A percentile compares a stretch with the other conserved stretches of the same genome.
Evolutionary conservation across 2,329 filamentous ascomycete genomes (phyloP).

Genomic region (Alternaria burnsii): DNA sequence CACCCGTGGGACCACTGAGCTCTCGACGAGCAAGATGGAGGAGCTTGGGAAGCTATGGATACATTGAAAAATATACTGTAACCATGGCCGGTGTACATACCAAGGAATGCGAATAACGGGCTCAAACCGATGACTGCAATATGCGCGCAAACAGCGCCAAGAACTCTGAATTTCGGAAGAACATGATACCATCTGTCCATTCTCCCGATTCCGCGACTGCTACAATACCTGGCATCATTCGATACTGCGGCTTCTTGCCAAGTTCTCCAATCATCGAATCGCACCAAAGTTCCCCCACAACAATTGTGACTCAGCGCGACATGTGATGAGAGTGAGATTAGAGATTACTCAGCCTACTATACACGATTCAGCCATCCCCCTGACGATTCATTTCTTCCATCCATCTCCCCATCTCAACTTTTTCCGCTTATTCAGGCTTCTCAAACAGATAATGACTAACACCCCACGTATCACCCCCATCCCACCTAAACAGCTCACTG

Average conservation of each 20-base stretch:
- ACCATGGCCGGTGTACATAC: background rate
- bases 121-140: background rate
- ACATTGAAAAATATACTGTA: background rate
- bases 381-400: background rate
- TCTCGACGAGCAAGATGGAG: background rate
- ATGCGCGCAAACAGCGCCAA: slow-evolving; percentile 8
- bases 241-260: background rate
- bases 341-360: background rate
- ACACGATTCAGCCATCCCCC: background rate
- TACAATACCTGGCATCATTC: background rate
- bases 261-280: background rate
- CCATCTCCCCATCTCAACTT: background rate
- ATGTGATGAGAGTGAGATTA: background rate
- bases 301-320: background rate
- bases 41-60: background rate
- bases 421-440: slow-evolving; percentile 55
- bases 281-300: background rate
- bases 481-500: slow-evolving; percentile 72
- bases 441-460: slow-evolving; percentile 73
- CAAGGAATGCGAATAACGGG: background rate
- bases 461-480: slow-evolving; percentile 73
- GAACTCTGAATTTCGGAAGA: background rate
- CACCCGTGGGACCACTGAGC: slow-evolving; percentile 66
- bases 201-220: background rate
- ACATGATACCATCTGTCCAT: background rate